Percentiles rank a stretch among this genome's conserved stretches.
Conservation (phyloP, 768 basidiomycete species). For the Tylopilus sp. region DNA sequence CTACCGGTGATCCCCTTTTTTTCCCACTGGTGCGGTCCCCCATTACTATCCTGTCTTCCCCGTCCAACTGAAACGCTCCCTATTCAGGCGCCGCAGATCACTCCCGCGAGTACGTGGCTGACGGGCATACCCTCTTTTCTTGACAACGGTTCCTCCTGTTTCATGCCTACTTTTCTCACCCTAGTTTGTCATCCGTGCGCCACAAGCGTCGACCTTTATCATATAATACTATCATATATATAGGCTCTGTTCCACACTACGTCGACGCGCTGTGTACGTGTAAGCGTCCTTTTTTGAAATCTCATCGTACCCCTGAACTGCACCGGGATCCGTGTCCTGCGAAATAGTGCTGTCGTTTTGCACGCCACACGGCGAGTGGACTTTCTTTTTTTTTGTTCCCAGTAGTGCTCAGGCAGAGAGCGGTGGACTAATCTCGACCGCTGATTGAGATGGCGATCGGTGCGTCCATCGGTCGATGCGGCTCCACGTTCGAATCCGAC, state of each 20-base stretch:
- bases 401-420: background rate
- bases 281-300: background rate
- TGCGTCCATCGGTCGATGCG: background rate
- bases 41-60: background rate
- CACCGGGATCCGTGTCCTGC: background rate
- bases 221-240: too few relatives aligned
- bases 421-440: background rate
- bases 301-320: background rate
- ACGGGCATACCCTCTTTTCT: background rate
- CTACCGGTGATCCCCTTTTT: background rate
- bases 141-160: background rate
- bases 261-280: background rate
- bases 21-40: background rate
- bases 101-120: background rate
- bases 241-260: too few relatives aligned
- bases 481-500: background rate
- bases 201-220: background rate
- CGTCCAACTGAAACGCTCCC: background rate
- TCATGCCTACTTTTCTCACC: background rate
- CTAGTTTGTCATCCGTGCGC: background rate
- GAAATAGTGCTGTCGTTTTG: background rate
- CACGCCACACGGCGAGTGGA: background rate
- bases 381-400: background rate
- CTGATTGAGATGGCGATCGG: constrained; percentile 10
- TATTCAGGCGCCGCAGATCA: background rate